Base-by-base conservation (phyloP, 768 basidiomycete species). In the Guyanaporus albipodus region DNA sequence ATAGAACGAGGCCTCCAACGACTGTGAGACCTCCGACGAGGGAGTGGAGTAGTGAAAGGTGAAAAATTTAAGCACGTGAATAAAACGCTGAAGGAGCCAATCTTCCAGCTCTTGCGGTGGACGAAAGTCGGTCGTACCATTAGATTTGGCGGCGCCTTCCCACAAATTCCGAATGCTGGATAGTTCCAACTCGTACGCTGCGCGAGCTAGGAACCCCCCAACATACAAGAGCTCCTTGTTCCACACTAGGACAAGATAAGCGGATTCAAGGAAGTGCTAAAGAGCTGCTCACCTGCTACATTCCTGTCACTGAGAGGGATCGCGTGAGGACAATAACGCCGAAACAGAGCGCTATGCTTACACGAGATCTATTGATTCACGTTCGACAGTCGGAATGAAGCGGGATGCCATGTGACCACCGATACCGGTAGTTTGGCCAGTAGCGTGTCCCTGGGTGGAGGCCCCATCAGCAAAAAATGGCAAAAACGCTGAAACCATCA, bases 301-400 rank as follows among this genome's bases (percentile, higher is more conserved):
- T 88, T 84, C 37, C 83, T 80, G 64, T 95, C 91, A 59, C 87
- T 91, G n/a, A 26, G 6, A 40, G 33, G 21, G n/a, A 9, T 6
- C 12, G 10, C 33, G 34, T 44, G 19, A 44, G 31, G 19, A 37
- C 14, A 19, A 15, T 15, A 14, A 37, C 18, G 14, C 8, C 10
- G 15, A 37, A 42, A 43, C 21, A 41, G 34, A 34, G 29, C 12
- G 34, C 17, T 4, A 2, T 19, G n/a, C 82, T 66, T 59, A 89
- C 85, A 91, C 85, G 24, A 94, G 71, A 66, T 91, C 92, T 52
- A 94, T 86, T 0, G 87, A 87, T 68, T 98, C 95, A 51, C 95
- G 79, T 64, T 98, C 95, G 8, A 98, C 94, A 0, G 94, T 97
- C 9, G 92, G 90, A 46, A 98, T 94, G 60, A 96, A 96, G 3